Conservation (phyloP, 176 grass and related monocot species). For the Zizania latifolia region DNA sequence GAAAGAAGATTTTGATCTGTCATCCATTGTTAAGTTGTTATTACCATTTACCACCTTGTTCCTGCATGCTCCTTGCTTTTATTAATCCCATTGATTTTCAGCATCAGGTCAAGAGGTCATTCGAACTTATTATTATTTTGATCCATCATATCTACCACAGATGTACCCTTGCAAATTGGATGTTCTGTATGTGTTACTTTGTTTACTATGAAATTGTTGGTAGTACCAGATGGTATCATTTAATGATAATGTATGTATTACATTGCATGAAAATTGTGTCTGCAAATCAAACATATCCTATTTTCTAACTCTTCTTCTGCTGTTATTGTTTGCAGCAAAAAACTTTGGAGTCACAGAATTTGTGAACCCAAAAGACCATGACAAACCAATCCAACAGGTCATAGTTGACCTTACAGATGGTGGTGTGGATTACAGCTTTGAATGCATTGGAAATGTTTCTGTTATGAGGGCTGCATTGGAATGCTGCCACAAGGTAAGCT, state of each 20-base stretch:
- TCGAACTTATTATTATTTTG: background rate
- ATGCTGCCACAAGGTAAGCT: slow-evolving; percentile 93
- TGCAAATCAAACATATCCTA: background rate
- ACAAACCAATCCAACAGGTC: slow-evolving; percentile 93
- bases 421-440: slow-evolving; percentile 97
- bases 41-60: background rate
- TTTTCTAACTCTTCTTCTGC: background rate
- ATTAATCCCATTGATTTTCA: background rate
- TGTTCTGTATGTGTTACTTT: background rate
- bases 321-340: slow-evolving; percentile 63
- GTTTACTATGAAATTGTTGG: background rate
- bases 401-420: slow-evolving; percentile 85
- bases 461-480: slow-evolving; percentile 92
- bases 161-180: slow-evolving; percentile 7
- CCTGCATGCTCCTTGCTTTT: background rate
- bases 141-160: background rate
- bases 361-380: slow-evolving; percentile 95
- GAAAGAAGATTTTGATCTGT: background rate
- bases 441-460: slow-evolving; percentile 96
- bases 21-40: no score
- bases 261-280: background rate
- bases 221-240: background rate
- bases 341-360: slow-evolving; percentile 97
- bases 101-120: background rate
- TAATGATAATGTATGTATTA: background rate